phyloP scores from a whole-genome alignment of 768 basidiomycete genomes.

The Neoboletus brunneissimus region DNA sequence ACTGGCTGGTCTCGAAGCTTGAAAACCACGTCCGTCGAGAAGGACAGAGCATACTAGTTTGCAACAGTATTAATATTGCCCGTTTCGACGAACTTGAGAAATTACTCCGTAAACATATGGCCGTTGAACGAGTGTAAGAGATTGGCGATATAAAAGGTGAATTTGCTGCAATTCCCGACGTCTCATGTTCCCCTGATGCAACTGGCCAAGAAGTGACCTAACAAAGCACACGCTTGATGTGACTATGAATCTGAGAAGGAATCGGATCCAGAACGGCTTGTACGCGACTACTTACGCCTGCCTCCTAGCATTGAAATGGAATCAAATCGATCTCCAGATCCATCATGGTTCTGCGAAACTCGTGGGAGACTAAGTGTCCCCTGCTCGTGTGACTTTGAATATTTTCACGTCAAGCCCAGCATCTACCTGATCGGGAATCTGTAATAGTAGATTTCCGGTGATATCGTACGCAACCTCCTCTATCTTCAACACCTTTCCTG shows the following conservation, averaged over 20 bases:
- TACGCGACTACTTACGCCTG: not conserved
- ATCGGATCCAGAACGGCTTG: conserved; percentile 9
- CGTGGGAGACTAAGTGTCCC: conserved; percentile 1
- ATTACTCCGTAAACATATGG: not conserved
- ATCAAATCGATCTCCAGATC: conserved; percentile 16
- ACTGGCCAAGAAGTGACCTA: not conserved
- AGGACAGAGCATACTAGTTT: not conserved
- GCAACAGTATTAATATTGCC: not conserved
- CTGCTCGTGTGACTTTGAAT: conserved; percentile 38
- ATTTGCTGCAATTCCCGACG: not conserved
- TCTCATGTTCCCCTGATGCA: not conserved
- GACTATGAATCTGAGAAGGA: conserved; percentile 6
- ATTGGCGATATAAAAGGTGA: not conserved
- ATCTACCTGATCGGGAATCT: conserved; percentile 32
- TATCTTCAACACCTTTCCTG: conserved; percentile 24
- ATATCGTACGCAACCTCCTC: conserved; percentile 27
- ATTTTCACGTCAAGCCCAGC: conserved; percentile 41
- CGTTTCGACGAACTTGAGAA: conserved; percentile 1
- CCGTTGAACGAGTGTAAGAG: not conserved
- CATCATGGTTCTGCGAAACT: conserved; percentile 4
- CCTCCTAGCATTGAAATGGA: conserved; percentile 1
- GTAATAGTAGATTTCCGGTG: conserved; percentile 23
- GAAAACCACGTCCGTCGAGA: not conserved
- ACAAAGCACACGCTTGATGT: conserved; percentile 2
- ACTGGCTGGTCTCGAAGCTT: not conserved